These are phyloP conservation scores for Craterostigma plantagineum DNA, from an alignment of 257 asterid species.

Conservation along the genomic window DNA sequence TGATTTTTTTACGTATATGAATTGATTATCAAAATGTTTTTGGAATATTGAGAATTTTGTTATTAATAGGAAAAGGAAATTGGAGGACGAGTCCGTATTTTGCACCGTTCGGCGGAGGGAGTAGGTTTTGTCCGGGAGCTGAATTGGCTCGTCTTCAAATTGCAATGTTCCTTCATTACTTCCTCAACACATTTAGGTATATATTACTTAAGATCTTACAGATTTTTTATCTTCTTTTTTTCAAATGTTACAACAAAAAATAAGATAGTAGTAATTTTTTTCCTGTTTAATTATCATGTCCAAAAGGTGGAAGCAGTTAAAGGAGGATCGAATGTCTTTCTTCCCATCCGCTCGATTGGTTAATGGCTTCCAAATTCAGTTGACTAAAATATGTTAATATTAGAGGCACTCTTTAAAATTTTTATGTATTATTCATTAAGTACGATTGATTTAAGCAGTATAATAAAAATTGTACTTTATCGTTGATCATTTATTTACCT, in stretches of 20 bases:
- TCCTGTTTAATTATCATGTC: too few species aligned
- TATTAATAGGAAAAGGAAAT: conserved; percentile 45
- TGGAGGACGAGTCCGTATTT: conserved; percentile 67
- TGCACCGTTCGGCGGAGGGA: conserved; percentile 88
- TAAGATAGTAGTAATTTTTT: too few species aligned
- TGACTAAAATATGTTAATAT: conserved; percentile 14
- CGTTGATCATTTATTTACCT: too few species aligned
- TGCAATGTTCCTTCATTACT: conserved; percentile 66
- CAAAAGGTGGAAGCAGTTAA: conserved; percentile 55
- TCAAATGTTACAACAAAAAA: too few species aligned
- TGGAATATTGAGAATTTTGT: background rate
- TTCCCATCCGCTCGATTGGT: conserved; percentile 88
- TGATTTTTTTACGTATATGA: too few species aligned
- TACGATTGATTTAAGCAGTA: too few species aligned
- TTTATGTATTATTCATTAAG: too few species aligned
- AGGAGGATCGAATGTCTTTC: conserved; percentile 73
- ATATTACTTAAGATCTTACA: background rate
- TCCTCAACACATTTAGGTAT: conserved; percentile 67
- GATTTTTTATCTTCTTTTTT: too few species aligned
- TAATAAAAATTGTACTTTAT: too few species aligned
- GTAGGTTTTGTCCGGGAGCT: conserved; percentile 89
- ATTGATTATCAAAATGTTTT: too few species aligned
- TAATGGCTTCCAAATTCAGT: conserved; percentile 66
- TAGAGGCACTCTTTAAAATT: background rate
- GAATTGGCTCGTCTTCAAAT: conserved; percentile 90